A percentile compares a stretch with the other conserved stretches of the same genome.
Conservation (phyloP, 192 early-diverging fungal species). For the Coemansia sp. region DNA sequence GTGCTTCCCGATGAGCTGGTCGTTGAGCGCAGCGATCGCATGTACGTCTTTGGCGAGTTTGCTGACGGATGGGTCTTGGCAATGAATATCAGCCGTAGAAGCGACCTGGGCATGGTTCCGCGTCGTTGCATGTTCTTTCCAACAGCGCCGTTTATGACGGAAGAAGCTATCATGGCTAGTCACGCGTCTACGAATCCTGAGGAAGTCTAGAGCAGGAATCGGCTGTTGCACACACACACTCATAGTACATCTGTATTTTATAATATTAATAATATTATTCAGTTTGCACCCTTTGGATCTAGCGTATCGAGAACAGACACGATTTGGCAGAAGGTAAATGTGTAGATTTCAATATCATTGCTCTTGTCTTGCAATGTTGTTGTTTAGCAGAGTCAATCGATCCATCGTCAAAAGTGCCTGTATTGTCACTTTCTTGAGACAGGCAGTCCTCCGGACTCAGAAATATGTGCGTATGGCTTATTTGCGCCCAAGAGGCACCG, state of each 20-base stretch:
- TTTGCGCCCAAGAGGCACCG: constrained; percentile 29
- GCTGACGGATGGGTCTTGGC: constrained; percentile 51
- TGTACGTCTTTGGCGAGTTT: constrained; percentile 50
- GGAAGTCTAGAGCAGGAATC: background rate
- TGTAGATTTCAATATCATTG: constrained; percentile 28
- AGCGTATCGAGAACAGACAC: constrained; percentile 2
- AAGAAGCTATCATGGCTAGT: constrained; percentile 19
- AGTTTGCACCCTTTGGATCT: background rate
- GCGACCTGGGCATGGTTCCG: constrained; percentile 46
- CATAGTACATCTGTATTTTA: no score
- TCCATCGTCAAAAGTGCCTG: no score
- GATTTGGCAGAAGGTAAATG: constrained; percentile 3
- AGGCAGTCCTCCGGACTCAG: constrained; percentile 2
- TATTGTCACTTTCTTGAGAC: background rate
- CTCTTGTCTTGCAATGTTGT: background rate
- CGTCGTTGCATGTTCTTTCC: constrained; percentile 52
- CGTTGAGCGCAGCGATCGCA: constrained; percentile 18
- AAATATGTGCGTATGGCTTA: constrained; percentile 36
- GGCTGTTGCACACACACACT: background rate
- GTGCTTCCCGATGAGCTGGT: constrained; percentile 38
- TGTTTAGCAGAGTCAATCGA: no score
- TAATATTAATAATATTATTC: background rate
- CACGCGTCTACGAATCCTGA: background rate
- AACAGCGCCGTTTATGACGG: constrained; percentile 36
- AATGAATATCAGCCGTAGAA: constrained; percentile 29